A percentile compares a stretch with the other conserved stretches of the same genome.
Evolutionary conservation across 2,329 filamentous ascomycete species (phyloP).

Genomic region (Hirsutella rhossiliensis): DNA sequence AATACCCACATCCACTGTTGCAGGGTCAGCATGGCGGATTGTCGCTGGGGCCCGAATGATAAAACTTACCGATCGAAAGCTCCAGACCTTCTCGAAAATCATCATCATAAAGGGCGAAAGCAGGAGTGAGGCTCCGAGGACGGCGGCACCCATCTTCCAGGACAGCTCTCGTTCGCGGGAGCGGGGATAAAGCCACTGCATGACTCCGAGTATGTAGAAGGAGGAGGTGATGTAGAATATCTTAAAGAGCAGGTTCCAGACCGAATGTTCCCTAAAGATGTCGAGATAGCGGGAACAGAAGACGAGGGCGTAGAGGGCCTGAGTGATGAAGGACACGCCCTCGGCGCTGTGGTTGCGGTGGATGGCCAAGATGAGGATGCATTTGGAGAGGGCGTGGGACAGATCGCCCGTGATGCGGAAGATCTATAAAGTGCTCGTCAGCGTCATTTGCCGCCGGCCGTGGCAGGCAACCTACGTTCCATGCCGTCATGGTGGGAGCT

Average conservation of each 20-base stretch:
- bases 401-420: constrained; percentile 75
- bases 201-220: constrained; percentile 75
- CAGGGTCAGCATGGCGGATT: constrained; percentile 6
- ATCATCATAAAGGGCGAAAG: constrained; percentile 62
- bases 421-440: constrained; percentile 23
- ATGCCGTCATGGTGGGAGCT: constrained; percentile 23
- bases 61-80: constrained; percentile 34
- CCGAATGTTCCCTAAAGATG: constrained; percentile 46
- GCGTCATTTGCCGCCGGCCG: neutral
- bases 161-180: constrained; percentile 84
- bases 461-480: constrained; percentile 22
- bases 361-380: constrained; percentile 82
- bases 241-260: constrained; percentile 76
- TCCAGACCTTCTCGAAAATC: constrained; percentile 46
- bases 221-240: constrained; percentile 78
- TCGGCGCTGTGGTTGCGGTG: constrained; percentile 81
- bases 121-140: constrained; percentile 51
- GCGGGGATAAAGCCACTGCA: constrained; percentile 76
- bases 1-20: constrained; percentile 71
- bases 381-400: constrained; percentile 76
- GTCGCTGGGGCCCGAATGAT: neutral
- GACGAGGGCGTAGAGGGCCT: constrained; percentile 75
- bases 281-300: constrained; percentile 84
- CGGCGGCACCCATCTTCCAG: constrained; percentile 77
- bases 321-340: constrained; percentile 85